Percentiles rank a stretch among this genome's conserved stretches.
Conservation (phyloP, 2,329 filamentous ascomycete genomes). For the Ophiosphaerella herpotricha region DNA sequence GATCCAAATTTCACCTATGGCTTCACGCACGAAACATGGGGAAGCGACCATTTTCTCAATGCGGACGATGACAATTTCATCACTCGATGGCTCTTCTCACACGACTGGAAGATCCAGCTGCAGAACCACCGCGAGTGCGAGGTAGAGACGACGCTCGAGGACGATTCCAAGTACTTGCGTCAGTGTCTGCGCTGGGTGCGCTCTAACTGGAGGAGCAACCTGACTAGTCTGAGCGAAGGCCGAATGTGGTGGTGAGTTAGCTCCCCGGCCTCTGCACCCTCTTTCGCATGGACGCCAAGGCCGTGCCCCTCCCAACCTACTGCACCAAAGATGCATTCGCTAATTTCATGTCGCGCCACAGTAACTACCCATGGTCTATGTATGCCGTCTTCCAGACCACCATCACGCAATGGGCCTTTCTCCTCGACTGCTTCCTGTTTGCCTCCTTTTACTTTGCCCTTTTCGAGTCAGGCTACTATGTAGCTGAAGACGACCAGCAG, state of each 20-base stretch:
- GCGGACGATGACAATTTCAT: conserved; percentile 99
- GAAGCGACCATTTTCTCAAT: conserved; percentile 78
- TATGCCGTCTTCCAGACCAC: conserved; percentile 94
- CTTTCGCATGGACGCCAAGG: conserved; percentile 28
- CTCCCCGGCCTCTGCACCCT: conserved; percentile 7
- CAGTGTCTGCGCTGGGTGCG: conserved; percentile 95
- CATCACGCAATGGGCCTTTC: conserved; percentile 83
- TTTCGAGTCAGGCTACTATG: conserved; percentile 39
- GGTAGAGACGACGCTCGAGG: conserved; percentile 89
- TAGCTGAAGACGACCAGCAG: conserved; percentile 20
- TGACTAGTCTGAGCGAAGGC: conserved; percentile 84
- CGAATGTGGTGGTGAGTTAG: conserved; percentile 81
- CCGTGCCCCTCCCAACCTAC: conserved; percentile 29
- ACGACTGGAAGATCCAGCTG: conserved; percentile 92
- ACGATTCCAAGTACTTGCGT: conserved; percentile 84
- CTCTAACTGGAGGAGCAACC: conserved; percentile 97
- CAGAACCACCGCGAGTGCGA: conserved; percentile 86
- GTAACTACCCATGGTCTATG: conserved; percentile 89
- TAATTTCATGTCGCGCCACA: conserved; percentile 48
- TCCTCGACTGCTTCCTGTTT: conserved; percentile 65
- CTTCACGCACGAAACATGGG: conserved; percentile 83
- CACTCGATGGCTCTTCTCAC: conserved; percentile 90
- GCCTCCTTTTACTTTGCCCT: conserved; percentile 38
- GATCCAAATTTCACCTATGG: conserved; percentile 83
- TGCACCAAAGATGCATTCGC: conserved; percentile 22